These are phyloP conservation scores for Eremochloa ophiuroides DNA, from an alignment of 176 grass and related monocot genomes.

Conservation along the genomic window DNA sequence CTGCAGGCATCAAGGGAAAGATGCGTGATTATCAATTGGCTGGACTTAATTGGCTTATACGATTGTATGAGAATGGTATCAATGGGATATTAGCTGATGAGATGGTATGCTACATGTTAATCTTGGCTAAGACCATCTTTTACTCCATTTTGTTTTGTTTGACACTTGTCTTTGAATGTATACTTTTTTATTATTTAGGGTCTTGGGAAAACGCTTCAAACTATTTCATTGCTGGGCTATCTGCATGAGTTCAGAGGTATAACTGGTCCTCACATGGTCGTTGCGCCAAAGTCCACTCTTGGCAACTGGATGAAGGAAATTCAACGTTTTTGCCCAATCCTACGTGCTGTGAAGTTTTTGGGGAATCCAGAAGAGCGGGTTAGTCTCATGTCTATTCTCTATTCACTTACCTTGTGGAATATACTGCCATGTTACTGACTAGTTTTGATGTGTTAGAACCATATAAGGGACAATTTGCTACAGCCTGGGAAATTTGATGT, in stretches of 20 bases:
- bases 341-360: slow-evolving; percentile 85
- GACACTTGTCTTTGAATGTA: not conserved
- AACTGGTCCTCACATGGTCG: slow-evolving; percentile 96
- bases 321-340: slow-evolving; percentile 81
- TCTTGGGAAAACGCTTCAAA: slow-evolving; percentile 99
- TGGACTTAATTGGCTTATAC: slow-evolving; percentile 97
- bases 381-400: slow-evolving; percentile 6
- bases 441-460: slow-evolving; percentile 42
- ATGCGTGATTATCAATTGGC: slow-evolving; percentile 98
- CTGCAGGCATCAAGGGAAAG: slow-evolving; percentile 90
- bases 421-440: slow-evolving; percentile 10
- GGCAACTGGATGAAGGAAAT: slow-evolving; percentile 99
- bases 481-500: slow-evolving; percentile 89
- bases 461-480: slow-evolving; percentile 89
- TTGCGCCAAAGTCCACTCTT: slow-evolving; percentile 97
- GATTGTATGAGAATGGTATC: slow-evolving; percentile 96
- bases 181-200: slow-evolving; percentile 50
- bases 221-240: slow-evolving; percentile 91
- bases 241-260: slow-evolving; percentile 93
- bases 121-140: not conserved
- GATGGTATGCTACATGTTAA: slow-evolving; percentile 61
- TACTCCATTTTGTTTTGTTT: not conserved
- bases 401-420: not conserved
- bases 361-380: slow-evolving; percentile 99
- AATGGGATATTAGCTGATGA: slow-evolving; percentile 99